Percentiles rank a stretch among this genome's conserved stretches.
phyloP scores from a whole-genome alignment of 306 rosid species.

The Fagus sylvatica region DNA sequence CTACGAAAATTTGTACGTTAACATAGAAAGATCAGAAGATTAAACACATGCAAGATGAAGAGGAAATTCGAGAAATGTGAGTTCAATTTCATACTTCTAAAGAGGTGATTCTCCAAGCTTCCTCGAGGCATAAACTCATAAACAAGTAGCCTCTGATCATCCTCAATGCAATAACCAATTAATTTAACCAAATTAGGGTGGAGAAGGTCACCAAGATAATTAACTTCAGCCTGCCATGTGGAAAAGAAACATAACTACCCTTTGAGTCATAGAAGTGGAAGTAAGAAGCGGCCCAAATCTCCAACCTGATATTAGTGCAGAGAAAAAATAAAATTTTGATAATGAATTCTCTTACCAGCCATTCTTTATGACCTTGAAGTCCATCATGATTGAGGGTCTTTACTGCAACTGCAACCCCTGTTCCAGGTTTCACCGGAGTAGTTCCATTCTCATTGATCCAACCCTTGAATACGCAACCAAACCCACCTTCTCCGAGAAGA shows the following conservation, averaged over 20 bases:
- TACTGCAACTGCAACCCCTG: conserved; percentile 58
- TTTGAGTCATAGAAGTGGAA: conserved; percentile 6
- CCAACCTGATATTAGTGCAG: neutral
- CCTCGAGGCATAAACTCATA: conserved; percentile 70
- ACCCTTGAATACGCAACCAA: conserved; percentile 65
- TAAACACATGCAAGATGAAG: neutral
- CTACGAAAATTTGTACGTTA: no score
- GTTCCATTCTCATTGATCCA: conserved; percentile 37
- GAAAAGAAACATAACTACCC: conserved; percentile 6
- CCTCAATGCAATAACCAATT: conserved; percentile 61
- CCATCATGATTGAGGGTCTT: conserved; percentile 53
- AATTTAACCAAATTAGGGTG: conserved; percentile 62
- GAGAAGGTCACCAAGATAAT: conserved; percentile 49
- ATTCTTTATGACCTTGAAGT: conserved; percentile 64
- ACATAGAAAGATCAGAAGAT: no score
- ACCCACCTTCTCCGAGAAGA: conserved; percentile 60
- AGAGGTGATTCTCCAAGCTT: conserved; percentile 68
- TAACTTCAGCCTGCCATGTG: conserved; percentile 60
- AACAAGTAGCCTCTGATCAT: conserved; percentile 55
- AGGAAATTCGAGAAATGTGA: neutral
- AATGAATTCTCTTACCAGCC: conserved; percentile 48
- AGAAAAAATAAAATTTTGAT: neutral
- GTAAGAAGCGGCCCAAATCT: neutral
- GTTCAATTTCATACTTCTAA: conserved; percentile 42
- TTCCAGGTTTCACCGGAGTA: conserved; percentile 38